Conservation (phyloP, 78 protist species). For the Dictyostelium capitatum region DNA sequence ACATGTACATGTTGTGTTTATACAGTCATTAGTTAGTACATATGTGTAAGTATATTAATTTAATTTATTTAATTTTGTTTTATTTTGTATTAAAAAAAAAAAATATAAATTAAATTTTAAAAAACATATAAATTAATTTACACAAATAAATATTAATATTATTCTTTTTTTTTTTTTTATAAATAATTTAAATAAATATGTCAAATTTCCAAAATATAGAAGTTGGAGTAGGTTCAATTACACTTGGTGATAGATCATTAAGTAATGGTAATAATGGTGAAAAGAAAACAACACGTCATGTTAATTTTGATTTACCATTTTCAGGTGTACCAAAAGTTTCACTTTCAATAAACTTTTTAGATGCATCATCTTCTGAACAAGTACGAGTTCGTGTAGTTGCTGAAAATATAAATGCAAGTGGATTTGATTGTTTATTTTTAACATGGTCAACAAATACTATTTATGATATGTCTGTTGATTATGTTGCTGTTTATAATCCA, state of each 20-base stretch:
- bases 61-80: too few relatives aligned
- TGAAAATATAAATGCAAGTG: not conserved
- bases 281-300: not conserved
- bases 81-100: too few relatives aligned
- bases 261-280: not conserved
- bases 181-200: not conserved
- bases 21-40: too few relatives aligned
- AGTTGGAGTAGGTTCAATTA: not conserved
- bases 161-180: too few relatives aligned
- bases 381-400: not conserved
- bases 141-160: too few relatives aligned
- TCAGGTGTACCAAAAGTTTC: conserved; percentile 7
- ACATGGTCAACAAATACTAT: conserved; percentile 2
- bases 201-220: conserved; percentile 13
- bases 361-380: not conserved
- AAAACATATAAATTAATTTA: too few relatives aligned
- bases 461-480: conserved; percentile 3
- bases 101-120: too few relatives aligned
- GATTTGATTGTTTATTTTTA: conserved; percentile 19
- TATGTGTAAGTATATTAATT: too few relatives aligned
- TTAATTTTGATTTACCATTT: not conserved
- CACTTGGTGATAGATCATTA: conserved; percentile 1
- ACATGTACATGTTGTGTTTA: too few relatives aligned
- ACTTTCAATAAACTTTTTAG: not conserved
- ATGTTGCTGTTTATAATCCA: conserved; percentile 25